Percentiles rank a stretch among this genome's conserved stretches.
Conservation (phyloP, 441 rosid species). For the Erodium trifolium region DNA sequence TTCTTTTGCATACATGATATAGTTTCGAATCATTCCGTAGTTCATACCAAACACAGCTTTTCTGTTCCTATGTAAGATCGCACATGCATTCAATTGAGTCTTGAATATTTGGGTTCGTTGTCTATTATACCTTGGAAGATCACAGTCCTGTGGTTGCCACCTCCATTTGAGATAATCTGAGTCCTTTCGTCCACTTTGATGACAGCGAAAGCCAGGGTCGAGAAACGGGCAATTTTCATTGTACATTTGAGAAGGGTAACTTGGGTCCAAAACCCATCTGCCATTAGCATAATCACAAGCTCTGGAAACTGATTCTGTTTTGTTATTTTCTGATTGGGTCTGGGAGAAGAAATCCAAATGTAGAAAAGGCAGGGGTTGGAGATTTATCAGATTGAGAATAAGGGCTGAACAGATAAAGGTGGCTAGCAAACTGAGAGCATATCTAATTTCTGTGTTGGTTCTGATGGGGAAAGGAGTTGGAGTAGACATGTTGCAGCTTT, state of each 20-base stretch:
- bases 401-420: slow-evolving; percentile 32
- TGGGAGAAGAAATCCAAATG: slow-evolving; percentile 32
- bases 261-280: slow-evolving; percentile 54
- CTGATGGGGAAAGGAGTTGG: neutral
- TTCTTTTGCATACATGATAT: neutral
- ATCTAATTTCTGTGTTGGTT: slow-evolving; percentile 28
- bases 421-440: slow-evolving; percentile 26
- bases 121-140: slow-evolving; percentile 55
- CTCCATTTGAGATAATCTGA: slow-evolving; percentile 58
- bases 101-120: neutral
- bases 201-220: slow-evolving; percentile 73
- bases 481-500: no score
- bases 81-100: neutral
- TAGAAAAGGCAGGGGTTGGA: slow-evolving; percentile 17
- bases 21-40: no score
- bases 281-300: slow-evolving; percentile 61
- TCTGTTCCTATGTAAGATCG: neutral
- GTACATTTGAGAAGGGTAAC: slow-evolving; percentile 27
- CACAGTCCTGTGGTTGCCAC: slow-evolving; percentile 77
- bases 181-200: slow-evolving; percentile 49
- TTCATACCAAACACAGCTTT: neutral
- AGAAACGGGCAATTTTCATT: slow-evolving; percentile 66
- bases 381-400: slow-evolving; percentile 29
- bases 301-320: neutral
- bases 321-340: neutral